Evolutionary conservation across 345 rosid genomes (phyloP).

Genomic region (Lumnitzera littorea): DNA sequence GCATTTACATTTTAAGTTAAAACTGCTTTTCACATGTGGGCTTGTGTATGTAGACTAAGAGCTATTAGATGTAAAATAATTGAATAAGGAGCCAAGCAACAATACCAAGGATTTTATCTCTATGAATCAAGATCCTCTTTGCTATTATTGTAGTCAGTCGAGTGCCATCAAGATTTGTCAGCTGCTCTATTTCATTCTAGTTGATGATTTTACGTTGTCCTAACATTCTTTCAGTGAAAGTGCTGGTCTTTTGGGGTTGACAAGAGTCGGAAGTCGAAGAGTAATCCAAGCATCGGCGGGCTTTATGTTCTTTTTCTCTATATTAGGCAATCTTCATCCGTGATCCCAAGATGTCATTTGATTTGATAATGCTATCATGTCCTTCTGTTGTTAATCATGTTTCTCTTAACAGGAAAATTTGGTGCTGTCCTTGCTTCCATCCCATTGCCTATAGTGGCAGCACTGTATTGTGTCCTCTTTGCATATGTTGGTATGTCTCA

Average conservation of each 20-base stretch:
- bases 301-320: conserved; percentile 89
- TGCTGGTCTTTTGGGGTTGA: conserved; percentile 81
- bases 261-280: conserved; percentile 83
- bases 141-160: not conserved
- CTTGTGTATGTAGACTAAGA: no score
- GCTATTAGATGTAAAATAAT: no score
- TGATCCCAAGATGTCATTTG: not conserved
- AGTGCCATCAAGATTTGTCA: not conserved
- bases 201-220: conserved; percentile 1
- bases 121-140: no score
- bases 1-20: no score
- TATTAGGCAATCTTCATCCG: conserved; percentile 38
- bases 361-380: not conserved
- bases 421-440: conserved; percentile 92
- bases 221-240: conserved; percentile 54
- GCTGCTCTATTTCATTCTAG: conserved; percentile 3
- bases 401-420: conserved; percentile 57
- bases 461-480: conserved; percentile 73
- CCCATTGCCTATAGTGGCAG: conserved; percentile 78
- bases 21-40: no score
- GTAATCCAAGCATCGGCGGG: conserved; percentile 66
- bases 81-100: no score
- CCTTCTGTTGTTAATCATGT: not conserved
- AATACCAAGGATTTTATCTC: no score
- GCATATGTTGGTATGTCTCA: conserved; percentile 70